Evolutionary conservation across 2,329 filamentous ascomycete genomes (phyloP).

Genomic region (Pseudogymnoascus sp.): DNA sequence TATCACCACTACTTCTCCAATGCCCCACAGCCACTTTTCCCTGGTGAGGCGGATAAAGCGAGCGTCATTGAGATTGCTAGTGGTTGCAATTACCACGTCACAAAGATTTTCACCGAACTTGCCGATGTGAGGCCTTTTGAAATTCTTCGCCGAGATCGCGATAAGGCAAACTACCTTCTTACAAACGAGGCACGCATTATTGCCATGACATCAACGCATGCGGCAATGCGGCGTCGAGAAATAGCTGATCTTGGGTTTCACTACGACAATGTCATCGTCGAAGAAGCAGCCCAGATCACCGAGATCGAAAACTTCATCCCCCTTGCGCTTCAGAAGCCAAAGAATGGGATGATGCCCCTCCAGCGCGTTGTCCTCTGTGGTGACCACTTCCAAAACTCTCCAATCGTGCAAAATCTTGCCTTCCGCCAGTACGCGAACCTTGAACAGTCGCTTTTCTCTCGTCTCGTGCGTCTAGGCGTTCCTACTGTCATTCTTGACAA

Average conservation of each 20-base stretch:
- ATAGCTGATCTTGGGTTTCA: slow-evolving; percentile 90
- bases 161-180: slow-evolving; percentile 93
- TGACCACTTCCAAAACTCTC: slow-evolving; percentile 94
- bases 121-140: slow-evolving; percentile 94
- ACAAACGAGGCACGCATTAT: slow-evolving; percentile 95
- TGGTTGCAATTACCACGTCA: slow-evolving; percentile 82
- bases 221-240: slow-evolving; percentile 85
- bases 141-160: slow-evolving; percentile 76
- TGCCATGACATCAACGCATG: slow-evolving; percentile 97
- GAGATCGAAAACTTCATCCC: slow-evolving; percentile 97
- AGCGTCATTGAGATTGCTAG: slow-evolving; percentile 66
- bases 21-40: slow-evolving; percentile 79
- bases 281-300: slow-evolving; percentile 96
- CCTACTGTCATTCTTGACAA: slow-evolving; percentile 84
- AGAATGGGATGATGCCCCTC: slow-evolving; percentile 63
- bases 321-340: slow-evolving; percentile 78
- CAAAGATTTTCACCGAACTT: slow-evolving; percentile 83
- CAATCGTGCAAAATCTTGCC: slow-evolving; percentile 87
- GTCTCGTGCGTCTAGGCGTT: slow-evolving; percentile 85
- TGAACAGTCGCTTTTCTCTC: slow-evolving; percentile 89
- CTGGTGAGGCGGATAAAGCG: slow-evolving; percentile 55
- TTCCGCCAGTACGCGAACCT: slow-evolving; percentile 94
- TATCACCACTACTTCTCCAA: slow-evolving; percentile 84
- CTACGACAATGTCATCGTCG: slow-evolving; percentile 97
- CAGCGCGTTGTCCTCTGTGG: slow-evolving; percentile 88